These are phyloP conservation scores for Acanthamoeba castellanii DNA, from an alignment of 208 protist species.

Conservation along the genomic window DNA sequence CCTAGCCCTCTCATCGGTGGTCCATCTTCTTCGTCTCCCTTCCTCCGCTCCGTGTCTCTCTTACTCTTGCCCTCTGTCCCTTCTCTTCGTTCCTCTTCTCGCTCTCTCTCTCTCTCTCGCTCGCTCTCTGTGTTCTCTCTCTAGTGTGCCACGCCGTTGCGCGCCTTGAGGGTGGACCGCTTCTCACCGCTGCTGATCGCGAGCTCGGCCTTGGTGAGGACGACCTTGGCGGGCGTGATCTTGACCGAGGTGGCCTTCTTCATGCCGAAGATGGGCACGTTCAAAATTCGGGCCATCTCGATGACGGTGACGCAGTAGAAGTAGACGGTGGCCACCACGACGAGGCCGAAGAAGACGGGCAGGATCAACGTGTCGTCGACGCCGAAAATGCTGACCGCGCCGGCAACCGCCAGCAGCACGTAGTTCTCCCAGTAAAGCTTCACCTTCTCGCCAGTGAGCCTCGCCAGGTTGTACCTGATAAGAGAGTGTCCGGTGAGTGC, in stretches of 20 bases:
- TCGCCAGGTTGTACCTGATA: neutral
- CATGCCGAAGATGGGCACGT: slow-evolving; percentile 37
- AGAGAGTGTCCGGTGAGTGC: too few species aligned
- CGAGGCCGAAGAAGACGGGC: neutral
- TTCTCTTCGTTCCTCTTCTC: neutral
- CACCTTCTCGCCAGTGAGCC: neutral
- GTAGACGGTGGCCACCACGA: neutral
- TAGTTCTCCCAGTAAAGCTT: neutral
- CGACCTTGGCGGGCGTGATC: slow-evolving; percentile 3
- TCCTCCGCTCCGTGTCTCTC: neutral
- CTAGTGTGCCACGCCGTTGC: neutral
- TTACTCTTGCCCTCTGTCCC: too few species aligned
- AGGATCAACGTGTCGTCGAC: neutral
- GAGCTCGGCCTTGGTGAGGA: neutral
- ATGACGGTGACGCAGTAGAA: neutral
- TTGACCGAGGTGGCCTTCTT: slow-evolving; percentile 16
- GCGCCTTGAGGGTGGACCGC: neutral
- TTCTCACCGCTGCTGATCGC: neutral
- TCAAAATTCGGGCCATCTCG: slow-evolving; percentile 16
- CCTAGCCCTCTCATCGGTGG: neutral
- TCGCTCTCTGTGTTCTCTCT: neutral
- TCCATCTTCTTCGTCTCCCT: neutral
- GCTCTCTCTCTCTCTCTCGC: neutral
- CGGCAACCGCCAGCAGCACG: neutral
- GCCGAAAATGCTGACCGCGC: neutral